A percentile compares a stretch with the other conserved stretches of the same genome.
These are phyloP conservation scores for Rhodotorula taiwanensis DNA, from an alignment of 768 basidiomycete species.

Conservation along the genomic window DNA sequence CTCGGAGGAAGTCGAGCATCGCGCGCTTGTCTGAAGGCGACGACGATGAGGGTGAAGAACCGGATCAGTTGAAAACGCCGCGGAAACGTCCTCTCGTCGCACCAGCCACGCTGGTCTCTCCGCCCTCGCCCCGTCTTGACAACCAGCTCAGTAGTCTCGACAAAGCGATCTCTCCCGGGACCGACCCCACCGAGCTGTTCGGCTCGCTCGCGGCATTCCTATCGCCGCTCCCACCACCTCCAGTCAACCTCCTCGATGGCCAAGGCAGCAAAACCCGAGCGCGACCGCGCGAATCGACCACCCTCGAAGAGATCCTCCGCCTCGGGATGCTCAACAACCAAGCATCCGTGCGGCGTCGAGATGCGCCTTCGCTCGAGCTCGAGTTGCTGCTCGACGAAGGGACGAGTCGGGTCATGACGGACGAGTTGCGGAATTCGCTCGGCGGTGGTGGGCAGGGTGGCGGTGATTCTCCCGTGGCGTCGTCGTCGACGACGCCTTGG, in stretches of 20 bases:
- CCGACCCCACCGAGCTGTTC: background rate
- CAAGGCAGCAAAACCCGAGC: background rate
- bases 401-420: constrained; percentile 3
- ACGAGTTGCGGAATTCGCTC: background rate
- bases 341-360: too few relatives aligned
- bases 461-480: background rate
- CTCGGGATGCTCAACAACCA: background rate
- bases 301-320: constrained; percentile 13
- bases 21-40: background rate
- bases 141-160: too few relatives aligned
- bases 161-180: too few relatives aligned
- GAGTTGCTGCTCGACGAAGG: constrained; percentile 13
- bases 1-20: background rate
- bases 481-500: background rate
- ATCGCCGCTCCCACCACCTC: background rate
- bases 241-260: background rate
- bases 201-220: constrained; percentile 1
- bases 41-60: too few relatives aligned
- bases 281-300: background rate
- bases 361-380: background rate
- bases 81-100: too few relatives aligned
- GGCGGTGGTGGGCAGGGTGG: background rate
- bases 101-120: too few relatives aligned
- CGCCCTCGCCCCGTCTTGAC: too few relatives aligned
- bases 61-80: too few relatives aligned